phyloP scores from a whole-genome alignment of 2,329 filamentous ascomycete species.

The Nigrospora sphaerica region DNA sequence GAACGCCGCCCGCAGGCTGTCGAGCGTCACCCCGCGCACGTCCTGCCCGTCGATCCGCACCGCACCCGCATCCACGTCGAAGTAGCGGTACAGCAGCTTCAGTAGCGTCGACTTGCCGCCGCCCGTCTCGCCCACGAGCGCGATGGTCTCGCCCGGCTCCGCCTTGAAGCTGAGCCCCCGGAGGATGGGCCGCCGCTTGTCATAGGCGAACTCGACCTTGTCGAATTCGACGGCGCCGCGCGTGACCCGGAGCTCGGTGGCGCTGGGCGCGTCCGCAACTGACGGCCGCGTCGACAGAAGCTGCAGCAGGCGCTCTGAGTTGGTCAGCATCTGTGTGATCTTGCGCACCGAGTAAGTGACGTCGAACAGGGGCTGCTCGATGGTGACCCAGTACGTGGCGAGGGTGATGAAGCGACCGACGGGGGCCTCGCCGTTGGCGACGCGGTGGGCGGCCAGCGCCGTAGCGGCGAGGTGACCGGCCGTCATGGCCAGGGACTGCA shows the following conservation, averaged over 20 bases:
- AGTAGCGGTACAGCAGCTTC: slow-evolving; percentile 53
- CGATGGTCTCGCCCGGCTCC: slow-evolving; percentile 35
- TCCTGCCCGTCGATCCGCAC: slow-evolving; percentile 52
- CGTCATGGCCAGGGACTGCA: not conserved
- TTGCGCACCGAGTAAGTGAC: slow-evolving; percentile 28
- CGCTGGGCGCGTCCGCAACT: slow-evolving; percentile 39
- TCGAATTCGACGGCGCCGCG: slow-evolving; percentile 46
- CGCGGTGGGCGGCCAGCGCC: not conserved
- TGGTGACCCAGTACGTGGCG: not conserved
- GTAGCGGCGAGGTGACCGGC: not conserved
- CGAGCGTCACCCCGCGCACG: slow-evolving; percentile 34
- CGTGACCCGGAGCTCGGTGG: slow-evolving; percentile 33
- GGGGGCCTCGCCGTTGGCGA: not conserved
- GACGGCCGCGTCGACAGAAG: slow-evolving; percentile 52
- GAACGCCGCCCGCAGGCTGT: slow-evolving; percentile 43
- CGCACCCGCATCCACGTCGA: slow-evolving; percentile 45
- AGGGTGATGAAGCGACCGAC: not conserved
- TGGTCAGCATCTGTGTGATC: slow-evolving; percentile 42
- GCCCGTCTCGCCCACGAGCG: slow-evolving; percentile 37
- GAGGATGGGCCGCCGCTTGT: slow-evolving; percentile 30
- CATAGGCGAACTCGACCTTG: slow-evolving; percentile 48
- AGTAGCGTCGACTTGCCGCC: slow-evolving; percentile 51
- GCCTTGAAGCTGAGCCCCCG: slow-evolving; percentile 33
- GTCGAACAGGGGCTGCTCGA: slow-evolving; percentile 1
- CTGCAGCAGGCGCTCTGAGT: slow-evolving; percentile 54